Evolutionary conservation across 2,329 filamentous ascomycete genomes (phyloP), one percentile per base, ranked within the genome.

Genomic region (Phialophora macrospora): DNA sequence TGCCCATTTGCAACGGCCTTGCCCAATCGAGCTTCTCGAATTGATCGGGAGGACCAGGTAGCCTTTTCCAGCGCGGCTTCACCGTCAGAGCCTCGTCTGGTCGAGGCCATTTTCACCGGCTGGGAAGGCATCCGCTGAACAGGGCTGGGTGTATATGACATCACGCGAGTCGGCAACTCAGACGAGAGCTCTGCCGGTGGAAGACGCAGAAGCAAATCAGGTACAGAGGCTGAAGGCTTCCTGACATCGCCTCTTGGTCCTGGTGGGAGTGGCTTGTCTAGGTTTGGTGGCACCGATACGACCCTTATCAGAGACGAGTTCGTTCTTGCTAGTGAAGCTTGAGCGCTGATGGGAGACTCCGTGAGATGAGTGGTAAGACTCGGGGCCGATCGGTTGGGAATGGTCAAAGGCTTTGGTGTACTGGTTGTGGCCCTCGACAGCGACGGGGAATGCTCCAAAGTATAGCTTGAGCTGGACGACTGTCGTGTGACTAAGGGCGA

Each of bases 391-490:
- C 49, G 32, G 26, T 24, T 55, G 22, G 30, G 49, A 48, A 54
- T 32, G 2, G 48, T 34, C 24, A 49, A 49, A 17, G 55, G 30
- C 55, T 56, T 22, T 28, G 30, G 55, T 48, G 63, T 24, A 12
- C 52, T 65, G 17, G 51, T 38, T n/a, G 66, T 52, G 7, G 46
- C 6, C 46, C 26, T 64, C 11, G 61, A 60, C 26, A 57, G 11
- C 12, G 62, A 56, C 14, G 65, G 58, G 9, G 58, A 28, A 28
- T 63, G 60, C 24, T 71, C 69, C 30, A 57, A 61, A 11, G 63
- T 64, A 46, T 69, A 68, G 54, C 69, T 71, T 22, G 69, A 69
- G 52, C 63, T 67, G 8, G 69, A 71, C 26, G 69, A 71, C 55
- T 71, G 57, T 46, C 67, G 63, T 11, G 69, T 71, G 55, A 71